Percentiles rank a stretch among this genome's conserved stretches.
phyloP scores from a whole-genome alignment of 768 basidiomycete genomes.

The Cyathus striatus region DNA sequence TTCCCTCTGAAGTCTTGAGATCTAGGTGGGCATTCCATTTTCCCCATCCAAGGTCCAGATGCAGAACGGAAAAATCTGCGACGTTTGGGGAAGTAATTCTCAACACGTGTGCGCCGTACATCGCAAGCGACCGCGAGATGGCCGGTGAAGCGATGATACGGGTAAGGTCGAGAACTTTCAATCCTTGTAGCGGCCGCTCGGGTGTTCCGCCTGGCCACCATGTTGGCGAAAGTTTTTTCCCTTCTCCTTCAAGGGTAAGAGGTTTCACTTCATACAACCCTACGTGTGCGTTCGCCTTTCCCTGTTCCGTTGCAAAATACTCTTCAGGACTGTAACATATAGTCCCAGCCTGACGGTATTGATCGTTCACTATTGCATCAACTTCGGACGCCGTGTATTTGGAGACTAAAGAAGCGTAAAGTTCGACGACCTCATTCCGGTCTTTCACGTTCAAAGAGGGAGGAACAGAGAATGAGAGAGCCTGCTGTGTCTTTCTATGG shows the following conservation, averaged over 20 bases:
- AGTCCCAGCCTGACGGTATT: constrained; percentile 18
- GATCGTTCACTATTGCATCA: constrained; percentile 14
- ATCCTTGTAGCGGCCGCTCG: constrained; percentile 14
- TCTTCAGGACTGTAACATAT: constrained; percentile 15
- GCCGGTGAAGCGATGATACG: constrained; percentile 21
- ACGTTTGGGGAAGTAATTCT: constrained; percentile 20
- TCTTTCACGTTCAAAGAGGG: constrained; percentile 1
- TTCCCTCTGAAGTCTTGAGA: constrained; percentile 14
- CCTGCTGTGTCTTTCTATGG: constrained; percentile 3
- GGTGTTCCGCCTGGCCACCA: constrained; percentile 14
- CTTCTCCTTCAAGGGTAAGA: no score
- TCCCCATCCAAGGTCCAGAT: constrained; percentile 18
- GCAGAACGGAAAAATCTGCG: constrained; percentile 12
- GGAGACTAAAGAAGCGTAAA: constrained; percentile 7
- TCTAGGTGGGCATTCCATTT: constrained; percentile 21
- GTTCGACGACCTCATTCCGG: constrained; percentile 4
- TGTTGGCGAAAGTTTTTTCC: constrained; percentile 8
- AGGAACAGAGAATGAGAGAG: constrained; percentile 3
- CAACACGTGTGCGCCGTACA: constrained; percentile 21
- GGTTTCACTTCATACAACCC: constrained; percentile 16
- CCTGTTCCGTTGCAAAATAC: constrained; percentile 14
- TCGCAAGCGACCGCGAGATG: constrained; percentile 15
- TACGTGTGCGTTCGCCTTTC: constrained; percentile 17
- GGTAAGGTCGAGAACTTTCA: constrained; percentile 21
- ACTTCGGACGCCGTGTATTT: constrained; percentile 9